phyloP scores from a whole-genome alignment of 495 filamentous ascomycete genomes.

The Penicillium paradoxum region DNA sequence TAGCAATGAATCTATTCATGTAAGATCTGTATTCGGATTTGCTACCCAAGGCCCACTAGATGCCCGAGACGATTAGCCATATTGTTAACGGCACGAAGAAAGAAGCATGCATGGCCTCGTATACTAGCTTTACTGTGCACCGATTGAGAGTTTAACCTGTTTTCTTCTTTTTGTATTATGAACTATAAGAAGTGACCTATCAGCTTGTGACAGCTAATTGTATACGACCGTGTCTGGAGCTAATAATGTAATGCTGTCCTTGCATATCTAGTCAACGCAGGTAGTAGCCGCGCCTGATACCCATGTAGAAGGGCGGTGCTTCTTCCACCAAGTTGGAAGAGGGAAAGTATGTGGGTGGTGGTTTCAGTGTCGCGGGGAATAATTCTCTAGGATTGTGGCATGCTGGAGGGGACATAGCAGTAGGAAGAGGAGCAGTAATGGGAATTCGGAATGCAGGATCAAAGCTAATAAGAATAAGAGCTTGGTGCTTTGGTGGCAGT shows the following conservation, averaged over 20 bases:
- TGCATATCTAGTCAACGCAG: conserved; percentile 21
- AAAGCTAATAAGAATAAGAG: conserved; percentile 59
- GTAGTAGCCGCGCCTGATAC: conserved; percentile 37
- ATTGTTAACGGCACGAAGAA: background rate
- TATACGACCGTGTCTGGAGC: background rate
- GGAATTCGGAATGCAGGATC: conserved; percentile 50
- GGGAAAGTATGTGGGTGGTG: background rate
- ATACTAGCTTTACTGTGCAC: background rate
- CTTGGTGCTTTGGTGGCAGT: conserved; percentile 32
- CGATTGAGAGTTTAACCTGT: background rate
- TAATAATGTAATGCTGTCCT: background rate
- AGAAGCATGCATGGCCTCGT: background rate
- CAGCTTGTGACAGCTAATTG: background rate
- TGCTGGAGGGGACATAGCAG: background rate
- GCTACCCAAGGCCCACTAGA: background rate
- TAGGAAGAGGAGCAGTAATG: conserved; percentile 12
- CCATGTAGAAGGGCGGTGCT: conserved; percentile 31
- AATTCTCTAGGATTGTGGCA: background rate
- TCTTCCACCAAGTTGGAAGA: conserved; percentile 16
- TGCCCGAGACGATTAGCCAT: background rate
- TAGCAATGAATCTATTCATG: background rate
- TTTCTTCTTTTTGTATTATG: background rate
- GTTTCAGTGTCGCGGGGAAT: background rate
- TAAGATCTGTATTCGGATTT: background rate
- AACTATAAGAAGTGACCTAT: background rate